Conservation (phyloP, 495 filamentous ascomycete species). For the Aspergillus indologenus region DNA sequence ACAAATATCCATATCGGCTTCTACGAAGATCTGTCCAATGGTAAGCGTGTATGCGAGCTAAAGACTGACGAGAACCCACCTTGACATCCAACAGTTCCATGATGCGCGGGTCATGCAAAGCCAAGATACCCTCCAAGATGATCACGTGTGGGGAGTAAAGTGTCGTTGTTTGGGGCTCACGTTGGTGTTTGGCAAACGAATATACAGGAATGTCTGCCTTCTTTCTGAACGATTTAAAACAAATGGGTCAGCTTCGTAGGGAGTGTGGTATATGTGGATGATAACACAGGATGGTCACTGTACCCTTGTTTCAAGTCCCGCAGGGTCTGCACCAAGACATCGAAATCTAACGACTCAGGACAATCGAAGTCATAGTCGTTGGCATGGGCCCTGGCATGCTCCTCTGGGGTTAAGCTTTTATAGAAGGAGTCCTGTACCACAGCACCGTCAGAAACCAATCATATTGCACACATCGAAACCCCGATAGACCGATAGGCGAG, state of each 20-base stretch:
- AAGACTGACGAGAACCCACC: conserved; percentile 38
- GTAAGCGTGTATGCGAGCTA: not conserved
- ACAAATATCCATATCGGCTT: conserved; percentile 93
- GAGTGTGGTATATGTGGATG: not conserved
- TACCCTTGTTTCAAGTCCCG: conserved; percentile 89
- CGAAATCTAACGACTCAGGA: conserved; percentile 93
- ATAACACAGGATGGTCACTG: not conserved
- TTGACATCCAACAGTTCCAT: conserved; percentile 88
- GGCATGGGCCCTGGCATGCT: conserved; percentile 70
- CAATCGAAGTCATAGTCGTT: conserved; percentile 97
- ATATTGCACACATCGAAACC: not conserved
- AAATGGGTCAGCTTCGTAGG: conserved; percentile 5
- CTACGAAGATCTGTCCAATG: conserved; percentile 72
- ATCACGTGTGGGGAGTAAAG: conserved; percentile 96
- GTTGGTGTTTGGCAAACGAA: conserved; percentile 89
- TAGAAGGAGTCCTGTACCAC: conserved; percentile 85
- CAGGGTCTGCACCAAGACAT: conserved; percentile 76
- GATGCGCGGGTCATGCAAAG: conserved; percentile 82
- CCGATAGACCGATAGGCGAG: not conserved
- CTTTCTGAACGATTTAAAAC: conserved; percentile 55
- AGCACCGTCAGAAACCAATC: conserved; percentile 23
- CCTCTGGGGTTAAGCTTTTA: conserved; percentile 72
- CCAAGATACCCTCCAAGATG: conserved; percentile 94
- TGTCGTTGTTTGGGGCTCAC: conserved; percentile 70
- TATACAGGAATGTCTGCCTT: conserved; percentile 92